phyloP scores from a whole-genome alignment of 257 asterid species.

The Osmanthus fragrans region DNA sequence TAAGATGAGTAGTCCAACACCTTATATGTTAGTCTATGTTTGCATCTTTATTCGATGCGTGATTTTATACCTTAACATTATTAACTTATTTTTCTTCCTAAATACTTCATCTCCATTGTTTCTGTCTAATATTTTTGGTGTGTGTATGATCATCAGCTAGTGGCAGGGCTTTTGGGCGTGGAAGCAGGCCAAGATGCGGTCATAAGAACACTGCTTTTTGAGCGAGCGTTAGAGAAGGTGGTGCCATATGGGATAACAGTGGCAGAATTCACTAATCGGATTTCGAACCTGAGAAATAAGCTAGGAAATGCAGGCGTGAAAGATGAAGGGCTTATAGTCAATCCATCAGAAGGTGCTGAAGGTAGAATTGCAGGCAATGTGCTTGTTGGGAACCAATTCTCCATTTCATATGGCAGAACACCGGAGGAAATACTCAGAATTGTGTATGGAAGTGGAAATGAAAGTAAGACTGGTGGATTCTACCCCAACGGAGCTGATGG shows the following conservation, averaged over 20 bases:
- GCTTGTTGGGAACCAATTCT: constrained; percentile 33
- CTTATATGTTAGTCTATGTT: too few species aligned
- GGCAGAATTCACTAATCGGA: constrained; percentile 36
- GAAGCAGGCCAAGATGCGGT: constrained; percentile 61
- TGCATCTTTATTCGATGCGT: too few species aligned
- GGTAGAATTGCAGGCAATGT: constrained; percentile 36
- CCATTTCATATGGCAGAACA: constrained; percentile 35
- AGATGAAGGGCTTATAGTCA: constrained; percentile 50
- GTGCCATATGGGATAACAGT: constrained; percentile 33
- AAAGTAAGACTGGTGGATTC: constrained; percentile 41
- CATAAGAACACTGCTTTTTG: constrained; percentile 31
- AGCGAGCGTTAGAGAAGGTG: constrained; percentile 12
- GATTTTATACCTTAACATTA: too few species aligned
- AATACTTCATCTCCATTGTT: not conserved
- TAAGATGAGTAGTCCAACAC: too few species aligned
- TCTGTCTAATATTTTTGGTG: not conserved
- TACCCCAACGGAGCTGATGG: constrained; percentile 50
- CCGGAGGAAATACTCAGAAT: constrained; percentile 51
- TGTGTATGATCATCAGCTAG: constrained; percentile 21
- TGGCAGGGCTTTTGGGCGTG: constrained; percentile 52
- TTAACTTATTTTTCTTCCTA: not conserved
- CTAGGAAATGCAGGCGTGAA: constrained; percentile 40
- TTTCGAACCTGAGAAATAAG: constrained; percentile 37
- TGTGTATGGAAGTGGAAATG: constrained; percentile 42
- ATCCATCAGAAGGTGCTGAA: constrained; percentile 31